These are phyloP conservation scores for Solanum dulcamara DNA, from an alignment of 257 asterid species.

Conservation along the genomic window DNA sequence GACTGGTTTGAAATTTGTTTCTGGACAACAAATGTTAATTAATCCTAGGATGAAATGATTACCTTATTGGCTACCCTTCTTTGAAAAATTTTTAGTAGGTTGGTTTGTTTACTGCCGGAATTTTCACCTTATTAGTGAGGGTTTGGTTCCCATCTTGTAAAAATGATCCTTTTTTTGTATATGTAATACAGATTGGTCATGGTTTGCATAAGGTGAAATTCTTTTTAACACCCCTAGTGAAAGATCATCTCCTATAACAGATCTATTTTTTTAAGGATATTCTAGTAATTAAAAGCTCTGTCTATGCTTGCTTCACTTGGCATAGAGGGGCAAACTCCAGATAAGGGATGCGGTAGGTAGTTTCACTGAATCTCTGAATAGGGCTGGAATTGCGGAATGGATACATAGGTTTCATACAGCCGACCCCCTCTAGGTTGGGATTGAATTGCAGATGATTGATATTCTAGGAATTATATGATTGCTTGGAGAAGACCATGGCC, in stretches of 20 bases:
- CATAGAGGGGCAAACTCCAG: neutral
- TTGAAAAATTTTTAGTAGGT: neutral
- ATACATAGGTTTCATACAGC: neutral
- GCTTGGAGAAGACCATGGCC: neutral
- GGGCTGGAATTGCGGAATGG: neutral
- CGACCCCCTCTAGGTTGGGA: neutral
- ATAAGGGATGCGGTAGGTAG: neutral
- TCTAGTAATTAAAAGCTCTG: neutral
- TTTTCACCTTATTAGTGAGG: neutral
- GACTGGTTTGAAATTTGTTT: neutral
- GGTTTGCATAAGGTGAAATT: neutral
- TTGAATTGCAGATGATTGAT: neutral
- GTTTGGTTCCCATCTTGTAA: neutral
- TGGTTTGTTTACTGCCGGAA: neutral
- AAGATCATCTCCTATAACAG: neutral
- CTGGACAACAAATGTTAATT: neutral
- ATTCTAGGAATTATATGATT: neutral
- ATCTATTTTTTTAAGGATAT: neutral
- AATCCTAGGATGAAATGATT: neutral
- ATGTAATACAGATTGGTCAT: neutral
- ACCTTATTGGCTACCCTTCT: neutral
- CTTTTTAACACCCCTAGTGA: neutral
- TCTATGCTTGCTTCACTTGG: neutral
- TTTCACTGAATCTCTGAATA: neutral
- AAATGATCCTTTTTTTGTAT: neutral